Evolutionary conservation across 106 monocot species (phyloP).

Genomic region (Apostasia ramifera): DNA sequence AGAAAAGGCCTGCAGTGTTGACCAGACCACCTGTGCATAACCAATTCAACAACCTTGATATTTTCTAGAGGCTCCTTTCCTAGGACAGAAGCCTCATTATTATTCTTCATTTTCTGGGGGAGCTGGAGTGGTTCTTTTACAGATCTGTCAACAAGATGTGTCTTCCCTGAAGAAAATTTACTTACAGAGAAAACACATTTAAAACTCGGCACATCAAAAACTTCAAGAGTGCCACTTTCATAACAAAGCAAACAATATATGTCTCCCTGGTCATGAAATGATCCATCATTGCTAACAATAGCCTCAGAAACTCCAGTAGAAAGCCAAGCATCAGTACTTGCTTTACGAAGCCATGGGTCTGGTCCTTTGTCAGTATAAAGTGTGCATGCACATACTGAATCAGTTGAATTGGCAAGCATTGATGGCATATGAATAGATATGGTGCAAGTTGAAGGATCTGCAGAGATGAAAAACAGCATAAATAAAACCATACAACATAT

Average conservation of each 20-base stretch:
- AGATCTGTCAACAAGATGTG: conserved; percentile 56
- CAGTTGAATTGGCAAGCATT: conserved; percentile 38
- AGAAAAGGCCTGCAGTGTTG: conserved; percentile 76
- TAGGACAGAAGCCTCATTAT: conserved; percentile 19
- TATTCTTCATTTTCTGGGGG: conserved; percentile 13
- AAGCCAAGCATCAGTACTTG: conserved; percentile 98
- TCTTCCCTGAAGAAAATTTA: conserved; percentile 72
- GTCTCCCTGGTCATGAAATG: conserved; percentile 64
- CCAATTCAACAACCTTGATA: conserved; percentile 67
- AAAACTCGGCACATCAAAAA: conserved; percentile 83
- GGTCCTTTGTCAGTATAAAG: conserved; percentile 94
- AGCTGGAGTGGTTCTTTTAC: conserved; percentile 17
- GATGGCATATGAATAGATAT: conserved; percentile 50
- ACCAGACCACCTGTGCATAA: conserved; percentile 90
- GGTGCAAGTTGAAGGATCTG: conserved; percentile 72
- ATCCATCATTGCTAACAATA: conserved; percentile 74
- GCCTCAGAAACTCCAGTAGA: conserved; percentile 71
- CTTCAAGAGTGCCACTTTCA: conserved; percentile 75
- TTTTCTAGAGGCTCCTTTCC: conserved; percentile 40
- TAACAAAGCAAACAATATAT: conserved; percentile 88
- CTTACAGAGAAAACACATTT: conserved; percentile 70
- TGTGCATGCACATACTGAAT: conserved; percentile 64
- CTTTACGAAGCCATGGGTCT: conserved; percentile 79
- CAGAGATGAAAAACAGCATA: conserved; percentile 8
- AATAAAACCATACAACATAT: background rate